Base-by-base conservation (phyloP, 78 protist genomes). In the Dictyostelium citrinum region DNA sequence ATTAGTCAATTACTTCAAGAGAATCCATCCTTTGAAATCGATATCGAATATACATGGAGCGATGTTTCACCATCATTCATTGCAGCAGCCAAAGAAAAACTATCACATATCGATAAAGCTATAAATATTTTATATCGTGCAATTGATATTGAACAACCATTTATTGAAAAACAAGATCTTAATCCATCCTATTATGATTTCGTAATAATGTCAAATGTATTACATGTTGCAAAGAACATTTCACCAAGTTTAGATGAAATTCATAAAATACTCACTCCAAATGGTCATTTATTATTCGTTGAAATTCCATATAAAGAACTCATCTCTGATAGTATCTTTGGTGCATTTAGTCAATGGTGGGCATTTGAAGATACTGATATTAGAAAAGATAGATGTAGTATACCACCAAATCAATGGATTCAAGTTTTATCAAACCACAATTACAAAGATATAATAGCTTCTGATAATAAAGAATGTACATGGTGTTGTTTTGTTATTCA, bases 151-250 rank as follows among this genome's bases (percentile, higher is more conserved):
- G 77, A 70, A 35, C 22, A 29, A 24, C 51, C 37, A 29, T 70
- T 70, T 10, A 35, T 70, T 17, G 77, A 31, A 31, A 31, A 31
- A 1, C 81, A 75, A 75, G 49, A 22, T 31, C 7, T 75, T 2
- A 75, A 43, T 5, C 49, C 49, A 75, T 75, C 81, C 0, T 75
- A 75, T n/a, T 75, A 75, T 75, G 81, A 75, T 35, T 75, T 39
- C 9, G 31, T 75, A 0, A 35, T 75, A n/a, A 35, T 75, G 81
- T 37, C 55, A 22, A 75, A 75, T 75, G 81, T 75, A 41, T 31
- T 75, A 35, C 81, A 75, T 75, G 46, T 75, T 75, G 58, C n/a
- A 12, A 75, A 60, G 31, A 20, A 8, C 22, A 9, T 60, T 24
- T 7, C 11, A n/a, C 31, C 27, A 7, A 24, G 33, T 24, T n/a